Percentiles rank a stretch among this genome's conserved stretches.
These are phyloP conservation scores for Euphorbia schlechtendalii DNA, from an alignment of 441 rosid species.

Conservation along the genomic window DNA sequence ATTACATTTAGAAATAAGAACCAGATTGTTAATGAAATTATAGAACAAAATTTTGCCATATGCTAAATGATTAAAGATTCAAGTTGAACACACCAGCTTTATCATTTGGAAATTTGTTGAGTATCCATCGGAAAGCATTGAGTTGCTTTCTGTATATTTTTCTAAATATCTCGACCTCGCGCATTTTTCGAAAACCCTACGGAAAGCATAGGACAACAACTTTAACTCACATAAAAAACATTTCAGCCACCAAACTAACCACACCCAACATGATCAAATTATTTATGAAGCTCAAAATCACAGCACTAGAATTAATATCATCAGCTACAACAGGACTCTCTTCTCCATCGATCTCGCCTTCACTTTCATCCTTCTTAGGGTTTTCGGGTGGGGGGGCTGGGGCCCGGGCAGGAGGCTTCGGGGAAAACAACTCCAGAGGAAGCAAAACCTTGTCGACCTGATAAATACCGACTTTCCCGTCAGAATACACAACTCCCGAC, in stretches of 20 bases:
- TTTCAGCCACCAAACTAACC: not conserved
- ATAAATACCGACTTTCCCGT: constrained; percentile 15
- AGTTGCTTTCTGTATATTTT: too few relatives aligned
- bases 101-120: too few relatives aligned
- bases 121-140: too few relatives aligned
- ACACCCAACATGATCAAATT: constrained; percentile 10
- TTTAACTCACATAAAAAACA: constrained; percentile 6
- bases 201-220: too few relatives aligned
- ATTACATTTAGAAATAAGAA: too few relatives aligned
- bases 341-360: constrained; percentile 12
- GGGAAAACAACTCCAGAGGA: constrained; percentile 16
- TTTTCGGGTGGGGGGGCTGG: constrained; percentile 13
- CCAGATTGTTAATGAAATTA: too few relatives aligned
- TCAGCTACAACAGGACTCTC: constrained; percentile 34
- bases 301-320: constrained; percentile 35
- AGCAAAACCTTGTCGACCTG: constrained; percentile 17
- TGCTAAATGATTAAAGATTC: too few relatives aligned
- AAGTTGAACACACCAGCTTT: too few relatives aligned
- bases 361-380: constrained; percentile 11
- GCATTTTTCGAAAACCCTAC: too few relatives aligned
- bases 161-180: too few relatives aligned
- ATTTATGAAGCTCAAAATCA: constrained; percentile 7
- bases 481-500: constrained; percentile 16
- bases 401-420: constrained; percentile 18
- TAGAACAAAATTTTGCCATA: too few relatives aligned